Percentiles rank a stretch among this genome's conserved stretches.
Conservation (phyloP, 108 stramenopile species). For the Thalassiosira profunda region DNA sequence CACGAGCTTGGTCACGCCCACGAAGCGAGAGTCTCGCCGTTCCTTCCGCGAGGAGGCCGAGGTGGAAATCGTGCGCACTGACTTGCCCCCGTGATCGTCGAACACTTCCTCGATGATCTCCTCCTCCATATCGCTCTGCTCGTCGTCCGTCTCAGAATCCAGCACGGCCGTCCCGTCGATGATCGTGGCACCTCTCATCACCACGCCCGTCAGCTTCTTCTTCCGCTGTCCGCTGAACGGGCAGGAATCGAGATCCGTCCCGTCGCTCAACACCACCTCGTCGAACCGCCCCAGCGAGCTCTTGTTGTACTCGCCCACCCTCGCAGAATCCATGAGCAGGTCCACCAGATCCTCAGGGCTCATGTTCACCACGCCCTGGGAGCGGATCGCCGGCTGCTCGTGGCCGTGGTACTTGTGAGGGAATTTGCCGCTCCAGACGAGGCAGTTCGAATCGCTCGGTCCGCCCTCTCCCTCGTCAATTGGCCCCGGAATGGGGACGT, state of each 20-base stretch:
- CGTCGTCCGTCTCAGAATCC: conserved; percentile 38
- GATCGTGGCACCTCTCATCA: conserved; percentile 36
- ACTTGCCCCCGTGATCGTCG: conserved; percentile 24
- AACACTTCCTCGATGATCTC: conserved; percentile 18
- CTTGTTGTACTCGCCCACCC: conserved; percentile 85
- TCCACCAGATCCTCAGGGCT: conserved; percentile 63
- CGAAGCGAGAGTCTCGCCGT: conserved; percentile 50
- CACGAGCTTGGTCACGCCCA: conserved; percentile 76
- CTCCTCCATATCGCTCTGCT: conserved; percentile 29
- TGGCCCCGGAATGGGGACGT: conserved; percentile 42
- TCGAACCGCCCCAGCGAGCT: conserved; percentile 74
- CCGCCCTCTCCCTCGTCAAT: conserved; percentile 33
- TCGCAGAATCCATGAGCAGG: conserved; percentile 69
- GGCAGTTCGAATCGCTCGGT: conserved; percentile 23
- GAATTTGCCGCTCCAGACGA: conserved; percentile 76
- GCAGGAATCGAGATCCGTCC: conserved; percentile 40
- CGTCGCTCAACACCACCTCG: conserved; percentile 59
- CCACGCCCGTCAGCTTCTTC: conserved; percentile 48
- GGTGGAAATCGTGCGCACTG: conserved; percentile 10
- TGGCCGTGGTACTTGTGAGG: conserved; percentile 70
- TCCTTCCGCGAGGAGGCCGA: conserved; percentile 9
- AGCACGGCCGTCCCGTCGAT: conserved; percentile 38
- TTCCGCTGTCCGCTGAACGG: conserved; percentile 49
- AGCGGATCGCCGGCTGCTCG: conserved; percentile 72
- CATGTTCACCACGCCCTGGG: conserved; percentile 63